These are phyloP conservation scores for Arthroderma sp. DNA, from an alignment of 2,329 filamentous ascomycete genomes.

Conservation along the genomic window DNA sequence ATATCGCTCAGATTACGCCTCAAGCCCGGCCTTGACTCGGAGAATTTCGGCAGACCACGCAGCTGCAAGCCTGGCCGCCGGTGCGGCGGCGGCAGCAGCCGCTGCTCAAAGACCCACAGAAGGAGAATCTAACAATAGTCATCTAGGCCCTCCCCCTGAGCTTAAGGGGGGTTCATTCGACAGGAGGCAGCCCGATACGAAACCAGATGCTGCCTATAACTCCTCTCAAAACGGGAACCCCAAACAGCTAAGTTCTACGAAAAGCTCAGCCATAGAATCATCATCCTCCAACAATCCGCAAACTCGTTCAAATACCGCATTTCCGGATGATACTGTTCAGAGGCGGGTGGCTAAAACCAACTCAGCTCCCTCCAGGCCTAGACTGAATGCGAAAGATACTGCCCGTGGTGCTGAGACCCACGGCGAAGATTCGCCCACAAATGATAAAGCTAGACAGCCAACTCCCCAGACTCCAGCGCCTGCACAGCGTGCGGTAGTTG, in stretches of 20 bases:
- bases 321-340: neutral
- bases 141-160: neutral
- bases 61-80: conserved; percentile 11
- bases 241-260: neutral
- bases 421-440: neutral
- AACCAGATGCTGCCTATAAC: neutral
- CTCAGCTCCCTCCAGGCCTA: neutral
- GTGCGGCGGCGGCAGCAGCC: conserved; percentile 11
- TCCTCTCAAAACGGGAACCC: neutral
- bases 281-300: neutral
- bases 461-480: neutral
- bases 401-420: neutral
- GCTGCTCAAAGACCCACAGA: neutral
- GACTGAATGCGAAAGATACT: neutral
- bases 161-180: neutral
- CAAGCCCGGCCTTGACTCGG: conserved; percentile 10
- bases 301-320: neutral
- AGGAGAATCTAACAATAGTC: neutral
- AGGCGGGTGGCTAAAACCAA: neutral
- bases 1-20: conserved; percentile 15
- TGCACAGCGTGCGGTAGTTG: neutral
- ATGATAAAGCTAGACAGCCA: neutral
- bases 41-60: conserved; percentile 6
- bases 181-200: neutral
- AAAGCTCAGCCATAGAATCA: neutral